Evolutionary conservation across 495 filamentous ascomycete species (phyloP), one percentile per base, ranked within the genome.

Genomic region (Aspergillus egyptiacus): DNA sequence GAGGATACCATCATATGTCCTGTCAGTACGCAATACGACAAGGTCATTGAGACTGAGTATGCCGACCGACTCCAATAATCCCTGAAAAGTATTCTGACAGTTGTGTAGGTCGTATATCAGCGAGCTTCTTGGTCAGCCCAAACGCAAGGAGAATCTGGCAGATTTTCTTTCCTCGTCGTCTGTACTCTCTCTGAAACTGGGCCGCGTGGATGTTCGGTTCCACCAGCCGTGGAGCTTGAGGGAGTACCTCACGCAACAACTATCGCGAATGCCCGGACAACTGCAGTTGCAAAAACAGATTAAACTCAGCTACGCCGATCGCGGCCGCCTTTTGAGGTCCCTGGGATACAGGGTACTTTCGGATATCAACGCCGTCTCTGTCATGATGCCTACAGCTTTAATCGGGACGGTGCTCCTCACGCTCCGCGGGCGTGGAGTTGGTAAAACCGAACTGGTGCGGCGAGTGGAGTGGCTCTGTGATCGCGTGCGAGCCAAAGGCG

Each of bases 11-110:
- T 94, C 22, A 84, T 98, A 35, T 95, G 89, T 56, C 91, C 91
- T 2, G 93, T 98, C 23, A 91, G 86, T 63, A 95, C 89, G 2
- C 93, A 97, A 59, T 98, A 98, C 62, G 93, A 98, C 75, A 98
- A 96, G 57, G 93, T 98, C 39, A 87, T 98, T 38, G 93, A 98
- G 64, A 96, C 91, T 6, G 91, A 96, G 69, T 78, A 70, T 50
- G 72, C 35, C n/a, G n/a, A 11, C n/a, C 11, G n/a, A 42, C 14
- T 11, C 22, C 20, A 19, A 20, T 17, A 3, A 13, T 9, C 25
- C 8, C 5, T 31, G 5, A 38, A 3, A n/a, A n/a, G n/a, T n/a
- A n/a, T 41, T 10, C 63, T 49, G 24, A 49, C 20, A 27, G 6
- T 11, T 41, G 5, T 49, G 6, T 24, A 74, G 75, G 58, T 93